These are phyloP conservation scores for Thermoascus crustaceus DNA, from an alignment of 2,329 filamentous ascomycete genomes.

Conservation along the genomic window DNA sequence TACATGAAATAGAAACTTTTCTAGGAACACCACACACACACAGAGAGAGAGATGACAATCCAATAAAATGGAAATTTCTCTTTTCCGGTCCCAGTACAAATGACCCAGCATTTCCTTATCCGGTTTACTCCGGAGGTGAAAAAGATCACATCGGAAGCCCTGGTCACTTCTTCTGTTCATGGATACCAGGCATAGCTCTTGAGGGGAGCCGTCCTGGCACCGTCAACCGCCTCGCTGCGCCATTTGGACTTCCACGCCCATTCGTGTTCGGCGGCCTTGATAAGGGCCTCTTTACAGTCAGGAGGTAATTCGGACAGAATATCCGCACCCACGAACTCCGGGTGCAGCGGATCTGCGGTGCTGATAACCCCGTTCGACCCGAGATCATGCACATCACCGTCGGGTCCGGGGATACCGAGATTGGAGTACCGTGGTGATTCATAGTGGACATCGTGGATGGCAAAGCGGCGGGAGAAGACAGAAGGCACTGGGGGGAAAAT, in stretches of 20 bases:
- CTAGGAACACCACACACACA: too few relatives aligned
- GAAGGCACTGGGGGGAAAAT: constrained; percentile 50
- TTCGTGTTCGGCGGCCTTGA: constrained; percentile 58
- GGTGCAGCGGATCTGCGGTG: constrained; percentile 24
- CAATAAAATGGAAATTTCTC: too few relatives aligned
- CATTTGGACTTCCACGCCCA: constrained; percentile 65
- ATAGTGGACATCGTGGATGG: constrained; percentile 54
- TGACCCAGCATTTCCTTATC: not conserved
- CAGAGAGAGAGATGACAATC: too few relatives aligned
- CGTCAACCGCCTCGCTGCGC: constrained; percentile 58
- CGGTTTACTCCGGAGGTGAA: not conserved
- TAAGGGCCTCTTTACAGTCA: constrained; percentile 62
- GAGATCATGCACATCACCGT: constrained; percentile 32
- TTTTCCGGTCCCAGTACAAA: too few relatives aligned
- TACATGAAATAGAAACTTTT: too few relatives aligned
- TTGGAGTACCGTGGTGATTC: constrained; percentile 51
- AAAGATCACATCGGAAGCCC: not conserved
- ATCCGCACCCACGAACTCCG: constrained; percentile 31
- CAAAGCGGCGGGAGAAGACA: constrained; percentile 53
- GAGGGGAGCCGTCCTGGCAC: constrained; percentile 23
- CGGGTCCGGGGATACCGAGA: constrained; percentile 49
- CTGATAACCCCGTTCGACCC: constrained; percentile 36
- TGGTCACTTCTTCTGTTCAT: constrained; percentile 10
- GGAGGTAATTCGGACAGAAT: constrained; percentile 37
- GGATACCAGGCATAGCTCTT: constrained; percentile 36